Evolutionary conservation across 2,329 filamentous ascomycete genomes (phyloP).

Genomic region (Cryphonectria nitschkei): DNA sequence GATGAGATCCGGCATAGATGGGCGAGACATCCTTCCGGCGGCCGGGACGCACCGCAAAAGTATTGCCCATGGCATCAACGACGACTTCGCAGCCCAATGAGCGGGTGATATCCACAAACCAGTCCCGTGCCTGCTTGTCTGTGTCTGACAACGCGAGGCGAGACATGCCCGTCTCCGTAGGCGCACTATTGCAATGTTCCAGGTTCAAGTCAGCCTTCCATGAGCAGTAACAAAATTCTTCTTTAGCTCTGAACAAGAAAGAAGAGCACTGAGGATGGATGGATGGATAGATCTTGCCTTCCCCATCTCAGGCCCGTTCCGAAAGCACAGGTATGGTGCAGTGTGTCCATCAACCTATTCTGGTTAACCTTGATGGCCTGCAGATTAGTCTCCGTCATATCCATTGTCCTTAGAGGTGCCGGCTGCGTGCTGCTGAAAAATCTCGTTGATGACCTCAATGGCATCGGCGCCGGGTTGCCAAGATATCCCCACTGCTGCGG

Average conservation of each 20-base stretch:
- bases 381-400: conserved; percentile 26
- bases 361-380: conserved; percentile 57
- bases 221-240: neutral
- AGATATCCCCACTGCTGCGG: neutral
- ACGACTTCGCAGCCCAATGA: conserved; percentile 68
- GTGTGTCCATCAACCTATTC: conserved; percentile 62
- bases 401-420: conserved; percentile 12
- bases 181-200: conserved; percentile 39
- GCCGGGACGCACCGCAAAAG: conserved; percentile 73
- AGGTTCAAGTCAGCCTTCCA: conserved; percentile 29
- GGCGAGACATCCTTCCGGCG: conserved; percentile 58
- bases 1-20: conserved; percentile 71
- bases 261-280: neutral
- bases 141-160: conserved; percentile 72
- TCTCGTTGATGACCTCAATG: conserved; percentile 1
- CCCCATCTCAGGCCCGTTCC: conserved; percentile 70
- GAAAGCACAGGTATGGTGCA: conserved; percentile 70
- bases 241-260: neutral
- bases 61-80: conserved; percentile 79
- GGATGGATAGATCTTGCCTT: conserved; percentile 51
- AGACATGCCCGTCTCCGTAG: conserved; percentile 75
- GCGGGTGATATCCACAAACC: conserved; percentile 70
- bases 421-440: conserved; percentile 17
- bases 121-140: conserved; percentile 73
- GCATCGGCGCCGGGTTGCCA: neutral